phyloP scores from a whole-genome alignment of 352 stramenopile species.

The Globisporangium splendens region DNA sequence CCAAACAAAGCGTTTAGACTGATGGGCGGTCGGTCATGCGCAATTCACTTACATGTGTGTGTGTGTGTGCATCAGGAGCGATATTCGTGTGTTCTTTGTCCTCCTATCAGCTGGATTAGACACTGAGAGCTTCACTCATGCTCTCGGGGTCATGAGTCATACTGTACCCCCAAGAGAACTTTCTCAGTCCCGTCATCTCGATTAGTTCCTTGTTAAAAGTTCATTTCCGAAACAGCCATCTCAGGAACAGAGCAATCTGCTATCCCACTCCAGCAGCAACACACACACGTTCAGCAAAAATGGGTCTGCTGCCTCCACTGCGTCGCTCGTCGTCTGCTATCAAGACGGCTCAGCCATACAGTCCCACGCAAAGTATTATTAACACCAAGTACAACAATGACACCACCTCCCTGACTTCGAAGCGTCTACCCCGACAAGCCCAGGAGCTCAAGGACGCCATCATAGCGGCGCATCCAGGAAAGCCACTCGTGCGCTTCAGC shows the following conservation, averaged over 20 bases:
- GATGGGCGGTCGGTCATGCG: no score
- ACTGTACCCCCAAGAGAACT: no score
- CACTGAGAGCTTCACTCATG: not conserved
- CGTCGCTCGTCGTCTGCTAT: not conserved
- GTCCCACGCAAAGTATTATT: not conserved
- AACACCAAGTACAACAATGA: not conserved
- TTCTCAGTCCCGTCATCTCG: no score
- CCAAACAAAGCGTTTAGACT: no score
- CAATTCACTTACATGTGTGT: no score
- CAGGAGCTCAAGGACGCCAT: constrained; percentile 14
- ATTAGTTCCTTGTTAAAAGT: no score
- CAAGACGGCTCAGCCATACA: not conserved
- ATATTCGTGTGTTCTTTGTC: no score
- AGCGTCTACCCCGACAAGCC: not conserved
- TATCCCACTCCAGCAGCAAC: not conserved
- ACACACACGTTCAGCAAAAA: not conserved
- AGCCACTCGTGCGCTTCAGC: constrained; percentile 11
- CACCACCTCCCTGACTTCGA: not conserved
- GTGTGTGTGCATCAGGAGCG: no score
- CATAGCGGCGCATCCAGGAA: not conserved
- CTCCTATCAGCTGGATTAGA: not conserved
- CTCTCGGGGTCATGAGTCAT: not conserved
- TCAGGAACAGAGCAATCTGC: not conserved
- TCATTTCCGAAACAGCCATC: no score
- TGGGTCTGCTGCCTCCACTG: not conserved